Conservation (phyloP, 1,284 basidiomycete species). For the Ceratobasidium sp. region DNA sequence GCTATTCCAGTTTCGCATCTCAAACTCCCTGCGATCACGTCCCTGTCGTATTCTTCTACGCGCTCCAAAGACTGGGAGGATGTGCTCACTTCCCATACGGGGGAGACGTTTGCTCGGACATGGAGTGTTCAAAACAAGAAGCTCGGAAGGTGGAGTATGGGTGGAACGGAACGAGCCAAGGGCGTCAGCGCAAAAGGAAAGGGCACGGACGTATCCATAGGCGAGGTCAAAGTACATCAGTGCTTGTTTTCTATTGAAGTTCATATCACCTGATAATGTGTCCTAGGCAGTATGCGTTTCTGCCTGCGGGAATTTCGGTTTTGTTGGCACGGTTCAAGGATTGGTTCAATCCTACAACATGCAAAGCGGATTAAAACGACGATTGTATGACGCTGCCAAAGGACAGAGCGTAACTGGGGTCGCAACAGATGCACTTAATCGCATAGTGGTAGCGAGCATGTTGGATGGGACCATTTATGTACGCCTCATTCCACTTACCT, state of each 20-base stretch:
- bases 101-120: conserved; percentile 79
- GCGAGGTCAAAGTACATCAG: conserved; percentile 66
- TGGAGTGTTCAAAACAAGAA: conserved; percentile 89
- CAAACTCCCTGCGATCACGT: conserved; percentile 80
- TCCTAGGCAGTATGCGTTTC: conserved; percentile 85
- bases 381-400: conserved; percentile 70
- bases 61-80: conserved; percentile 98
- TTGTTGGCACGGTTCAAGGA: conserved; percentile 82
- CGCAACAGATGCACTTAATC: conserved; percentile 86
- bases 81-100: conserved; percentile 86
- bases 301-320: conserved; percentile 95
- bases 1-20: conserved; percentile 81
- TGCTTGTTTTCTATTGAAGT: too few species aligned
- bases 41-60: conserved; percentile 79
- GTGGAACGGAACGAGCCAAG: conserved; percentile 33
- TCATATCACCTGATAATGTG: background rate
- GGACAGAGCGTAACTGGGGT: conserved; percentile 78
- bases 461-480: conserved; percentile 89
- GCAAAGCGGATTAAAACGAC: conserved; percentile 91
- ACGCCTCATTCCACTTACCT: conserved; percentile 49
- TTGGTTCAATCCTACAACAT: conserved; percentile 91
- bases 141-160: conserved; percentile 70
- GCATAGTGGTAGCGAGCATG: conserved; percentile 80
- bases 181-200: conserved; percentile 39
- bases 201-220: conserved; percentile 51